These are phyloP conservation scores for Colletotrichum gigasporum DNA, from an alignment of 2,329 filamentous ascomycete species.

Conservation along the genomic window DNA sequence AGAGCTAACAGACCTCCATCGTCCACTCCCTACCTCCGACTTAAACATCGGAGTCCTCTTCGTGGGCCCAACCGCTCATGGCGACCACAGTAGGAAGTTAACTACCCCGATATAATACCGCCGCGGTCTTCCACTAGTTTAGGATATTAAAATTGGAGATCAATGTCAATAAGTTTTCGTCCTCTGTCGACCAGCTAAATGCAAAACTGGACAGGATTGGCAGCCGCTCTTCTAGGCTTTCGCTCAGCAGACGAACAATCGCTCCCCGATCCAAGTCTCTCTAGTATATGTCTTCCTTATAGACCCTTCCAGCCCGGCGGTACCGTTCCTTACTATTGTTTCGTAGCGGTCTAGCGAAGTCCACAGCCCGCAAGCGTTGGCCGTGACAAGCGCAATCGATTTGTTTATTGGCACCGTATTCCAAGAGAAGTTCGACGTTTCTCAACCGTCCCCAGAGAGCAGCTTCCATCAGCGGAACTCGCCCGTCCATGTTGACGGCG, in stretches of 20 bases:
- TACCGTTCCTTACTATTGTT: not conserved
- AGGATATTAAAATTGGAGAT: not conserved
- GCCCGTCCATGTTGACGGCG: not conserved
- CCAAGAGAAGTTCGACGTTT: not conserved
- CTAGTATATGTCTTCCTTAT: not conserved
- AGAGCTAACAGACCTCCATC: not conserved
- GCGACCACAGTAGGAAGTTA: not conserved
- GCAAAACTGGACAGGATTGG: not conserved
- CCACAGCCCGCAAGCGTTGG: not conserved
- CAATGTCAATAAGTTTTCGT: not conserved
- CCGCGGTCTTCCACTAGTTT: not conserved
- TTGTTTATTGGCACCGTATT: not conserved
- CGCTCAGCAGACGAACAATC: not conserved
- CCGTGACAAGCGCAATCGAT: not conserved
- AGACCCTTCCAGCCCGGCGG: not conserved
- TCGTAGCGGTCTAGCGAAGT: not conserved
- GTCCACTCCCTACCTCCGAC: not conserved
- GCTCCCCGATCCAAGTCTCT: not conserved
- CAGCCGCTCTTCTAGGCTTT: not conserved
- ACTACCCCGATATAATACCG: not conserved
- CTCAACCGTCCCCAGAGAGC: not conserved
- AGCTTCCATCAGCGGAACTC: not conserved
- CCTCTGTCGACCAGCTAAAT: not conserved
- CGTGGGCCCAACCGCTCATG: not conserved
- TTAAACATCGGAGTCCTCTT: not conserved